Evolutionary conservation across 768 basidiomycete genomes (phyloP).

Genomic region (Lactarius hengduanensis): DNA sequence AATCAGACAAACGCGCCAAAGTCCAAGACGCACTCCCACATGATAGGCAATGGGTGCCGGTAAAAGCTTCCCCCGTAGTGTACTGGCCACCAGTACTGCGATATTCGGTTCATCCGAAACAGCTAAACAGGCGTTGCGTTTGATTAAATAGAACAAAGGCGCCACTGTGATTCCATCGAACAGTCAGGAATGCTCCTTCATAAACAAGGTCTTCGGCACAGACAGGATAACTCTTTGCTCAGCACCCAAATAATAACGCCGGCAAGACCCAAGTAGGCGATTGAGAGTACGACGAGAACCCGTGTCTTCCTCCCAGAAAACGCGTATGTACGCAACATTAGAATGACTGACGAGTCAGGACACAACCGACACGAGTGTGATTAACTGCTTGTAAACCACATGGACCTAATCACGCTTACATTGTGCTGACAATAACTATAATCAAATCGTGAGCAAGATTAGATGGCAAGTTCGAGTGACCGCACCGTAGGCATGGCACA

Average conservation of each 20-base stretch:
- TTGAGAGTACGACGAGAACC: constrained; percentile 12
- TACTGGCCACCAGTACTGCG: neutral
- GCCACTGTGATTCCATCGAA: constrained; percentile 10
- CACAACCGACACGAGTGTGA: no score
- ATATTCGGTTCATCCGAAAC: constrained; percentile 3
- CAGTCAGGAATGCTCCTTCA: neutral
- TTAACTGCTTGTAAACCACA: no score
- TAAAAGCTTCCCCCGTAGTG: neutral
- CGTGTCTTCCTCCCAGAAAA: neutral
- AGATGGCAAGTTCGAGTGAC: no score
- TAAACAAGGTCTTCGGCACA: neutral
- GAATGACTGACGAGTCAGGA: no score
- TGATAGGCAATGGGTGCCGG: constrained; percentile 7
- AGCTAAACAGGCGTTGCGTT: constrained; percentile 16
- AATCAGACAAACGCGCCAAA: neutral
- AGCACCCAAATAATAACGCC: constrained; percentile 17
- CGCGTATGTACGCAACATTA: no score
- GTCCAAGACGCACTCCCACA: constrained; percentile 17
- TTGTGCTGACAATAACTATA: no score
- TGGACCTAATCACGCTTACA: no score
- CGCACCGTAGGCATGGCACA: no score
- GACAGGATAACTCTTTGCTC: constrained; percentile 9
- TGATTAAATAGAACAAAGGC: neutral
- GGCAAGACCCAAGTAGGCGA: constrained; percentile 7
- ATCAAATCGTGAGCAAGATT: no score